Base-by-base conservation (phyloP, 257 asterid genomes). In the Salvia splendens region DNA sequence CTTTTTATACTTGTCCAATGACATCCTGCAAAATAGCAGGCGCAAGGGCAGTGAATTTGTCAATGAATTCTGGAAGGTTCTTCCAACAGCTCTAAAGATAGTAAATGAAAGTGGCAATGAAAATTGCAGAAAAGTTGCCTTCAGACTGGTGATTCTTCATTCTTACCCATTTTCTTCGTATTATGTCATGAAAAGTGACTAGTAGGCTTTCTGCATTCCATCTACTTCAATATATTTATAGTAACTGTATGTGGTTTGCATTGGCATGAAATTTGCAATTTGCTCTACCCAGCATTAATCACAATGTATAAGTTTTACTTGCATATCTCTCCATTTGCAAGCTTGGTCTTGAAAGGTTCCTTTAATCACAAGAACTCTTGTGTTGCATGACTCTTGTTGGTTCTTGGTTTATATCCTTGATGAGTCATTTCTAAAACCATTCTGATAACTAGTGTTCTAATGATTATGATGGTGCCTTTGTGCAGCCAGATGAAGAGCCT, bases 1-100 rank as follows among this genome's bases (percentile, higher is more conserved):
- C 35, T 83, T 91, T 55, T 79, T 94, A 62, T 94, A 84, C 80
- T 81, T 91, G 76, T 83, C 95, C 66, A 94, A 94, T 82, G 99
- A 94, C 65, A 87, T 91, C 75, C 86, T 94, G 80, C 99, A 94
- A 80, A 94, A 88, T 53, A 94, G 99, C 79, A 81, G 99, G 82
- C 95, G 99, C 63, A 89, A 82, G 73, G 99, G 99, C 64, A 91
- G 87, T 66, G 99, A 94, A 74, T 94, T 82, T 79, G 96, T 94
- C 69, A 94, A 87, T 75, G 99, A 94, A 74, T 94, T 86, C 75
- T 94, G 96, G 99, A 94, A 91, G 84, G 91, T 86, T 80, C 95
- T 94, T 64, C 97, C 97, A 6, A 68, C 79, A 28, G 80, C 88
- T 60, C 85, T 94, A 67, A 94, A 91, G 85, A 69, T 53, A 67